Evolutionary conservation across 2,329 filamentous ascomycete species (phyloP).

Genomic region (Didymella pinodella): DNA sequence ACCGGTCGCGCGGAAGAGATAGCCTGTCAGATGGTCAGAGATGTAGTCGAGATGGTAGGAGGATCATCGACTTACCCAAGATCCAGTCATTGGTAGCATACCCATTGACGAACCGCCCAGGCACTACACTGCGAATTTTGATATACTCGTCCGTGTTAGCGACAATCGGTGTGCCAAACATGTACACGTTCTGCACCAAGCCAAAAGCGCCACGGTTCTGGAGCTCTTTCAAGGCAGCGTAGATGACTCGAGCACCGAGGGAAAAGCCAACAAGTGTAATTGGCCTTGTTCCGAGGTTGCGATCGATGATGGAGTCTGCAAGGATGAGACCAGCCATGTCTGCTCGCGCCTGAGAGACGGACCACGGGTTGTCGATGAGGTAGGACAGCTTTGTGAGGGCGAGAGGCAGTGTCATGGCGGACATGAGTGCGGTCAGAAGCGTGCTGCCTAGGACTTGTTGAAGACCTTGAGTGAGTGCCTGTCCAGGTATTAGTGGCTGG

Average conservation of each 20-base stretch:
- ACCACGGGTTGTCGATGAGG: constrained; percentile 98
- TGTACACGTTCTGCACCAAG: constrained; percentile 90
- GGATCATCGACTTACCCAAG: constrained; percentile 61
- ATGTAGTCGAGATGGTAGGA: neutral
- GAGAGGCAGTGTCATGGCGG: constrained; percentile 88
- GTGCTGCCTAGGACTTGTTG: constrained; percentile 95
- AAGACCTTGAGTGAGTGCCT: constrained; percentile 94
- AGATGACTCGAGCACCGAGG: constrained; percentile 89
- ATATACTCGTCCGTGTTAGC: constrained; percentile 91
- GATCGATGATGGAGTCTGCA: constrained; percentile 90
- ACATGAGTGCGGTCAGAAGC: constrained; percentile 87
- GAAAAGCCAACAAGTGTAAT: constrained; percentile 96
- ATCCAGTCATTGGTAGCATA: constrained; percentile 98
- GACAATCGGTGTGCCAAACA: constrained; percentile 92
- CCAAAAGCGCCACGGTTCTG: constrained; percentile 83
- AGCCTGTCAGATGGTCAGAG: constrained; percentile 58
- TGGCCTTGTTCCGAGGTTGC: constrained; percentile 88
- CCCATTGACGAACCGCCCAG: constrained; percentile 93
- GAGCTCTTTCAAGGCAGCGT: constrained; percentile 87
- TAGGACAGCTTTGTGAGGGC: constrained; percentile 94
- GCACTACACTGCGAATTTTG: constrained; percentile 80
- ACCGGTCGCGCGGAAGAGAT: constrained; percentile 92
- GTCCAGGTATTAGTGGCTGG: constrained; percentile 23
- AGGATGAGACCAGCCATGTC: constrained; percentile 89
- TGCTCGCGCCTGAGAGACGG: constrained; percentile 90